Base-by-base conservation (phyloP, 208 protist genomes). In the Trypanosoma melophagium region DNA sequence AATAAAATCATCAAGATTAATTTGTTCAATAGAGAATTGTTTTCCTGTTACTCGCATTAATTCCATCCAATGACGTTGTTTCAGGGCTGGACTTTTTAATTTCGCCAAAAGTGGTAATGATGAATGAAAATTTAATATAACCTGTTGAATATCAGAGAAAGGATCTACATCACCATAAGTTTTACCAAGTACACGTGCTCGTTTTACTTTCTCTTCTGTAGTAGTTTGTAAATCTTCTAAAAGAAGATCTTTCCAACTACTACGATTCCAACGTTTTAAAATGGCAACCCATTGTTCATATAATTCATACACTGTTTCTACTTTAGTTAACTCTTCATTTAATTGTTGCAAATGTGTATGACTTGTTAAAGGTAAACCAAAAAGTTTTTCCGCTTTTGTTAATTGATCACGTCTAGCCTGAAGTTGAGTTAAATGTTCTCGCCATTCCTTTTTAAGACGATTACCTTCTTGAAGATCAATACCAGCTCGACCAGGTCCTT, bases 1-100 rank as follows among this genome's bases (percentile, higher is more conserved):
- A 68, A 99, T 98, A 45, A 99, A 84, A 58, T 97, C 93, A 49
- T 94, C 91, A 0, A 99, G 86, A 55, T 96, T 99, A 74, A 99
- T 98, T 55, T 96, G 96, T 69, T 96, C 94, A 64, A 98, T 89
- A 79, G 98, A 96, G 74, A 99, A 99, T 54, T 90, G 80, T 67
- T 94, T 89, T 1, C 80, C 87, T 16, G 98, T 99, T 5, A 96
- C 79, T 9, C 87, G 83, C 94, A 99, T 98, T 22, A 99, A 84
- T 79, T 98, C 86, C 67, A 93, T 77, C 98, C 98, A 99, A 79
- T 99, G 98, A 9, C 98, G 90, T 38, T 83, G 78, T 71, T 98
- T 95, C 21, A 99, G 82, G n/a, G 98, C 94, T 0, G 98, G 97
- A 71, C 86, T 98, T 79, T 99, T 99, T 25, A 99, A 84, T 71